A percentile compares a stretch with the other conserved stretches of the same genome.
Evolutionary conservation across 257 asterid genomes (phyloP).

Genomic region (Nicotiana tabacum): DNA sequence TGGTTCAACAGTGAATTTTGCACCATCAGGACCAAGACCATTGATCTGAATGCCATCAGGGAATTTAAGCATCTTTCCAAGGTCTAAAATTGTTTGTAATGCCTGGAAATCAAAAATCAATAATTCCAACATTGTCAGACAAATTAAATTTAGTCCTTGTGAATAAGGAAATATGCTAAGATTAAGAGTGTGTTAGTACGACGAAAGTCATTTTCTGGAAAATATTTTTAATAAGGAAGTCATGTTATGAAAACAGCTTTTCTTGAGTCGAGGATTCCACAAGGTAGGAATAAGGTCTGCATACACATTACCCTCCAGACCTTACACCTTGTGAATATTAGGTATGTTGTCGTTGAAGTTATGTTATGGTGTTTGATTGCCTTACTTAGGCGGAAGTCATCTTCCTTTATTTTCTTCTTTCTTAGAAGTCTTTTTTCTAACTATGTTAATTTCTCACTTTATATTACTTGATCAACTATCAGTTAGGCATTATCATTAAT

Average conservation of each 20-base stretch:
- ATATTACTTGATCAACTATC: no score
- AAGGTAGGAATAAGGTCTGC: no score
- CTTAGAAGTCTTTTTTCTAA: neutral
- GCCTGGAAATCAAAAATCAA: constrained; percentile 20
- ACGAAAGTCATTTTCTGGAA: neutral
- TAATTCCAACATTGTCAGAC: neutral
- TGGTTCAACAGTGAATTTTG: constrained; percentile 38
- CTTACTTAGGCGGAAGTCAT: no score
- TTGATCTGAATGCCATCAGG: constrained; percentile 62
- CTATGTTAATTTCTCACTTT: neutral
- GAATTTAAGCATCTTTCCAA: constrained; percentile 33
- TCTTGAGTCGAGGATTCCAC: no score
- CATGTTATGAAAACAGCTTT: no score
- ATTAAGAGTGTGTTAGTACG: neutral
- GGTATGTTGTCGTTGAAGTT: no score
- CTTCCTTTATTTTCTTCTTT: no score
- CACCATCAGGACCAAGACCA: constrained; percentile 36
- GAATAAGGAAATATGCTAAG: neutral
- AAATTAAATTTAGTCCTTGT: neutral
- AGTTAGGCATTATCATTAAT: no score
- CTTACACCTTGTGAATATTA: no score
- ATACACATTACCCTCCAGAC: no score
- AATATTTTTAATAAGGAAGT: no score
- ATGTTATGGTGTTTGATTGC: no score
- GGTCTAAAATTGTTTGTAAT: constrained; percentile 36